These are phyloP conservation scores for Fusarium sterilihyphosum DNA, from an alignment of 2,329 filamentous ascomycete species.

Conservation along the genomic window DNA sequence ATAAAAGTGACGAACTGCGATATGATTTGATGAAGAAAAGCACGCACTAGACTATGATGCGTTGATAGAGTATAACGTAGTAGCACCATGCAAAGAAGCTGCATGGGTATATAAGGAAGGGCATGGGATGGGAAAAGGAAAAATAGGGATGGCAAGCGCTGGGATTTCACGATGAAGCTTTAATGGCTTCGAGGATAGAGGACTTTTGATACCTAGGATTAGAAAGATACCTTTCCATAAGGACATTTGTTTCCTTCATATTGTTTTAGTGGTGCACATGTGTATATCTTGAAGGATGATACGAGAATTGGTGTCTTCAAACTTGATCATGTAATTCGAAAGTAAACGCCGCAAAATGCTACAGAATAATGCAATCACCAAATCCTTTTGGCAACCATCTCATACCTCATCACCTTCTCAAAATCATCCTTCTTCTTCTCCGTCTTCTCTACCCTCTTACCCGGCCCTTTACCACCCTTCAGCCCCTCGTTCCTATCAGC, in stretches of 20 bases:
- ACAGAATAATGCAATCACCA: slow-evolving; percentile 66
- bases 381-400: slow-evolving; percentile 96
- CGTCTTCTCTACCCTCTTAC: slow-evolving; percentile 61
- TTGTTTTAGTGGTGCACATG: neutral
- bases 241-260: neutral
- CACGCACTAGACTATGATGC: slow-evolving; percentile 22
- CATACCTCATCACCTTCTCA: slow-evolving; percentile 81
- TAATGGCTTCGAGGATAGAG: slow-evolving; percentile 20
- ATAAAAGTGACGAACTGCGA: slow-evolving; percentile 33
- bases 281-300: neutral
- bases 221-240: slow-evolving; percentile 38
- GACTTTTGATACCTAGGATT: slow-evolving; percentile 37
- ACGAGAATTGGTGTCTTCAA: neutral
- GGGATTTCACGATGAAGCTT: slow-evolving; percentile 19
- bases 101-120: slow-evolving; percentile 21
- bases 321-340: neutral
- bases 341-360: slow-evolving; percentile 20
- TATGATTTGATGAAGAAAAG: slow-evolving; percentile 43
- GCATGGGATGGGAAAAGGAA: slow-evolving; percentile 9
- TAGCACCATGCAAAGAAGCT: slow-evolving; percentile 11
- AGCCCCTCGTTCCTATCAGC: slow-evolving; percentile 81
- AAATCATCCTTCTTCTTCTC: slow-evolving; percentile 63
- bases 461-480: slow-evolving; percentile 61
- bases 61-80: slow-evolving; percentile 39
- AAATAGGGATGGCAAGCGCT: slow-evolving; percentile 25